A percentile compares a stretch with the other conserved stretches of the same genome.
Evolutionary conservation across 805 yeast genomes (phyloP).

Genomic region (Wickerhamiella nectarea): DNA sequence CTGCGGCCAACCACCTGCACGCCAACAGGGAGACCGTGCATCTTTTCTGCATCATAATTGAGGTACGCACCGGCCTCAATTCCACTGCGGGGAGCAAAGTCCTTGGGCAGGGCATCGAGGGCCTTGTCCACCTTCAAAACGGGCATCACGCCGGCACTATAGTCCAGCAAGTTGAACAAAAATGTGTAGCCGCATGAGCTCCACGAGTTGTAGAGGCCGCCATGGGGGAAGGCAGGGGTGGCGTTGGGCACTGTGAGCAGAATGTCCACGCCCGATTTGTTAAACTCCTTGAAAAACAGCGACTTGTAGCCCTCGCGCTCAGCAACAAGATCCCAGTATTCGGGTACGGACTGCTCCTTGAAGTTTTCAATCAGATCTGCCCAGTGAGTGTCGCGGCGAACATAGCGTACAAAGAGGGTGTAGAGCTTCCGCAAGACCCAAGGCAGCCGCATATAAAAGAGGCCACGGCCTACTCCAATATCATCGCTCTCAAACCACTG

Average conservation of each 20-base stretch:
- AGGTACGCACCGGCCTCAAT: constrained; percentile 34
- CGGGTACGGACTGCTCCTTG: constrained; percentile 25
- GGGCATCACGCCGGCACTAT: constrained; percentile 44
- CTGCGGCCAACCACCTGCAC: constrained; percentile 52
- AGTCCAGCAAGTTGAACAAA: constrained; percentile 41
- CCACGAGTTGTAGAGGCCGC: constrained; percentile 26
- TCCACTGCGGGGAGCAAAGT: constrained; percentile 25
- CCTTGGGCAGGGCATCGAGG: constrained; percentile 24
- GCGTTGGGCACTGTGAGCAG: constrained; percentile 31
- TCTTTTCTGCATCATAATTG: constrained; percentile 38
- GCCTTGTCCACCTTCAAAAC: constrained; percentile 39
- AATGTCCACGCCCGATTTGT: constrained; percentile 28
- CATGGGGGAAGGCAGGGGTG: constrained; percentile 32
- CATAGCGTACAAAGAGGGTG: constrained; percentile 25
- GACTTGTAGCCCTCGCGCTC: constrained; percentile 28
- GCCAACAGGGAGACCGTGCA: constrained; percentile 48
- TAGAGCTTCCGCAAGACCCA: constrained; percentile 25
- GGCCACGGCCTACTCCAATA: constrained; percentile 26
- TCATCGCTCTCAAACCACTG: constrained; percentile 27
- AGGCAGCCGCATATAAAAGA: constrained; percentile 26
- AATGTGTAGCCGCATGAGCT: constrained; percentile 40
- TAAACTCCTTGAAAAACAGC: constrained; percentile 25
- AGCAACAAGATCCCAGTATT: constrained; percentile 26
- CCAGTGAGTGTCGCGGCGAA: constrained; percentile 27
- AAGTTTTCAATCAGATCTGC: constrained; percentile 28